These are phyloP conservation scores for Fusarium virguliforme DNA, from an alignment of 2,329 filamentous ascomycete species.

Conservation along the genomic window DNA sequence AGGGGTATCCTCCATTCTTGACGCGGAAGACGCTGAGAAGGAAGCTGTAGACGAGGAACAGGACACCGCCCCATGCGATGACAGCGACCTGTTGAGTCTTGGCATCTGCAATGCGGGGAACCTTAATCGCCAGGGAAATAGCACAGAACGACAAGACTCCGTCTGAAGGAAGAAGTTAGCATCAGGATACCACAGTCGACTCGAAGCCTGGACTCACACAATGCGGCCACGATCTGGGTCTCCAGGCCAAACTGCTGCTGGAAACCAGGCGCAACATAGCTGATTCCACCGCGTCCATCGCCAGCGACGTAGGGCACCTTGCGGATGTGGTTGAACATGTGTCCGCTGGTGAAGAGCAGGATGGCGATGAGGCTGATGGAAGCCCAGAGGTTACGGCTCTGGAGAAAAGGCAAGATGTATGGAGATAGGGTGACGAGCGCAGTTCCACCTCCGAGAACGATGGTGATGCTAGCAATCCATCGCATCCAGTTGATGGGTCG, in stretches of 20 bases:
- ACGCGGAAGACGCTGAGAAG: constrained; percentile 92
- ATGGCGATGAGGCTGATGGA: constrained; percentile 90
- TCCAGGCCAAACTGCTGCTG: constrained; percentile 95
- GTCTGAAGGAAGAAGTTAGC: constrained; percentile 51
- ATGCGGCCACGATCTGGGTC: constrained; percentile 92
- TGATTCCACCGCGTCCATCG: constrained; percentile 87
- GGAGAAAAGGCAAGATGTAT: constrained; percentile 84
- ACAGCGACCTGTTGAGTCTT: constrained; percentile 86
- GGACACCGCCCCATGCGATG: constrained; percentile 81
- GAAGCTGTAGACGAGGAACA: constrained; percentile 93
- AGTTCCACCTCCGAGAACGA: constrained; percentile 79
- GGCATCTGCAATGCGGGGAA: constrained; percentile 86
- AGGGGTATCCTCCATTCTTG: constrained; percentile 97
- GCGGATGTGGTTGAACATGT: constrained; percentile 99
- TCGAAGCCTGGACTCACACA: constrained; percentile 76
- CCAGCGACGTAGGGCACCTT: constrained; percentile 93
- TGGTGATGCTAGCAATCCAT: constrained; percentile 77
- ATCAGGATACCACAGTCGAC: background rate
- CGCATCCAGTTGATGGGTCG: constrained; percentile 91
- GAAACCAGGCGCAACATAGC: constrained; percentile 92
- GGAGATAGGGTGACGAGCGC: constrained; percentile 80
- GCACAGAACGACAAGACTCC: constrained; percentile 89
- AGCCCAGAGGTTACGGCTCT: constrained; percentile 95
- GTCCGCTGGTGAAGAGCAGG: constrained; percentile 92
- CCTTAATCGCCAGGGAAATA: constrained; percentile 92